Conservation (phyloP, 23 red algal species). For the Gracilaria gracilis region DNA sequence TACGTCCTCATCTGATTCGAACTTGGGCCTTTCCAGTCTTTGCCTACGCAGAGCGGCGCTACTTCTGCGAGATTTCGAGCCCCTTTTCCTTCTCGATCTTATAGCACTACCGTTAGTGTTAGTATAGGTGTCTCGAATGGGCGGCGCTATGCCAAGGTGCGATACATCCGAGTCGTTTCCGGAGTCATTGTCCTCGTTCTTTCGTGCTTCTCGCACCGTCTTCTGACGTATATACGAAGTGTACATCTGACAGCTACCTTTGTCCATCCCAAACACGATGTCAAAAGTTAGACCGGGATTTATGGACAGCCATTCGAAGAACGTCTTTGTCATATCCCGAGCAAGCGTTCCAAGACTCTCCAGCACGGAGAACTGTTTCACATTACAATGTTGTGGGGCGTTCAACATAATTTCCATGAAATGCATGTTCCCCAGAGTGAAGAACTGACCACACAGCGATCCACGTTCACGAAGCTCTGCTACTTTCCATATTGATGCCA, state of each 20-base stretch:
- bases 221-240: constrained; percentile 35
- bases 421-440: constrained; percentile 57
- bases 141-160: not conserved
- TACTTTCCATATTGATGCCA: constrained; percentile 60
- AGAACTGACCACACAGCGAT: constrained; percentile 52
- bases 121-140: not conserved
- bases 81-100: not conserved
- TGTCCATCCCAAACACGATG: constrained; percentile 63
- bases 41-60: not conserved
- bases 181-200: constrained; percentile 12
- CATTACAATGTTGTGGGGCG: constrained; percentile 16
- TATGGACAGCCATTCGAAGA: constrained; percentile 58
- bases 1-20: constrained; percentile 51
- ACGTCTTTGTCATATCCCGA: constrained; percentile 38
- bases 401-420: constrained; percentile 42
- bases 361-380: constrained; percentile 33
- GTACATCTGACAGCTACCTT: constrained; percentile 41
- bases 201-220: too few relatives aligned
- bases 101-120: too few relatives aligned
- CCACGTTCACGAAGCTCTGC: constrained; percentile 59
- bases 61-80: not conserved
- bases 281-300: constrained; percentile 50
- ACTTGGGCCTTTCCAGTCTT: constrained; percentile 1
- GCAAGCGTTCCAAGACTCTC: constrained; percentile 29
- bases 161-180: constrained; percentile 61